Evolutionary conservation across 2,329 filamentous ascomycete genomes (phyloP), one percentile per base, ranked within the genome.

Genomic region (Aspergillus latus): DNA sequence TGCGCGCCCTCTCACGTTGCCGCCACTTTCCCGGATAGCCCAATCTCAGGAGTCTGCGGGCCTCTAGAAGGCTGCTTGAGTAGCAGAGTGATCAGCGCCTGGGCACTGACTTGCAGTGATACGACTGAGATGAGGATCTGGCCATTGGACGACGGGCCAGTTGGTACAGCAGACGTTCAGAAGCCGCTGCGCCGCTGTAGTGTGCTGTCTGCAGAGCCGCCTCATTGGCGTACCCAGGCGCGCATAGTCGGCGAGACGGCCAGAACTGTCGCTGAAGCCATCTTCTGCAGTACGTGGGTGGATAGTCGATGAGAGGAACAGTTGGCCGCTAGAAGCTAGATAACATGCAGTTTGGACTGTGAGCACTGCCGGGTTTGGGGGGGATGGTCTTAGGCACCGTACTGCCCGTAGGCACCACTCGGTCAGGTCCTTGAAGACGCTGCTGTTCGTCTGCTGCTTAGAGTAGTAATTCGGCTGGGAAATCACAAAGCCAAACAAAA

Each of bases 81-180:
- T 21, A 21, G 21, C 21, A 21, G 21, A 21, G 21, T 21, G 21
- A 21, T 21, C 21, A 21, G 21, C 21, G 21, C 21, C 21, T 21
- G 21, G 13, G 36, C 52, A 21, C 52, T 64, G 45, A 48, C 54
- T 16, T 58, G 61, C 5, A 64, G 52, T 21, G 62, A 54, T 11
- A 62, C 62, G 21, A 21, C 21, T 21, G 60, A 64, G 11, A 62
- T 57, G 45, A 59, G 62, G 11, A 64, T 61, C 34, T 62, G 52
- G 21, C 62, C 54, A 37, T 64, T 60, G 26, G 52, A 13, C 9
- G 62, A 64, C 9, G 59, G 57, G 26, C 10, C 36, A 4, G 36
- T 42, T 29, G 47, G 47, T 26, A 40, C 13, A 5, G 21, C 21
- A 21, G 21, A 21, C 21, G 21, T 49, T 16, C 36, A 26, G 21